Evolutionary conservation across 306 rosid species (phyloP), one percentile per base, ranked within the genome.

Genomic region (Pterocarpus macrocarpus): DNA sequence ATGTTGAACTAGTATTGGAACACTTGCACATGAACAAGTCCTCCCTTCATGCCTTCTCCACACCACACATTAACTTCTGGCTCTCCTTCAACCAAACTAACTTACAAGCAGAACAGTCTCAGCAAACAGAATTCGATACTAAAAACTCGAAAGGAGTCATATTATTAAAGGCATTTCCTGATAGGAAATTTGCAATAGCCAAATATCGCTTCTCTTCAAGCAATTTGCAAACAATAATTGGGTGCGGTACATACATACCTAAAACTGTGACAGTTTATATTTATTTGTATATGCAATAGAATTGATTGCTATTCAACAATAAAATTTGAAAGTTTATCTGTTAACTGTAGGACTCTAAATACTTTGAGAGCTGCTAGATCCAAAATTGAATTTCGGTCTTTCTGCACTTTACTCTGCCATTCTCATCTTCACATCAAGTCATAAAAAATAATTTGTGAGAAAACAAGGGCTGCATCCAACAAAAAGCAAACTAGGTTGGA

Each of bases 31-130:
- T 55, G 75, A 66, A 66, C 68, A 17, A 64, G 28, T 22, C 53
- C 3, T 77, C 8, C 62, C 52, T 70, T 12, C 10, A 30, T 72
- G 65, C 71, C 71, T 50, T 71, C 74, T 33, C 65, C 84, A 63
- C 78, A 44, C 43, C 75, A 44, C 53, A 33, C 47, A 36, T 64
- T 56, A 55, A 77, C 22, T 71, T 65, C n/a, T 78, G 81, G 77
- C 62, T 76, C 75, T 73, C 64, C 77, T 73, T 11, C 50, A 38
- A n/a, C 41, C 81, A 47, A 58, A 68, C 84, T 38, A 83, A 56
- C 71, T 57, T 58, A 70, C 79, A 77, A 68, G 33, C 66, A 73
- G 15, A 78, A 57, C 3, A 73, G 15, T 39, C 56, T 66, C 67
- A 28, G 9, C 84, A 38, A 62, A 83, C 49, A 55, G 1, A 64